Percentiles rank a stretch among this genome's conserved stretches.
These are phyloP conservation scores for Kurtzmaniella quercitrusa DNA, from an alignment of 1,139 yeast genomes.

Conservation along the genomic window DNA sequence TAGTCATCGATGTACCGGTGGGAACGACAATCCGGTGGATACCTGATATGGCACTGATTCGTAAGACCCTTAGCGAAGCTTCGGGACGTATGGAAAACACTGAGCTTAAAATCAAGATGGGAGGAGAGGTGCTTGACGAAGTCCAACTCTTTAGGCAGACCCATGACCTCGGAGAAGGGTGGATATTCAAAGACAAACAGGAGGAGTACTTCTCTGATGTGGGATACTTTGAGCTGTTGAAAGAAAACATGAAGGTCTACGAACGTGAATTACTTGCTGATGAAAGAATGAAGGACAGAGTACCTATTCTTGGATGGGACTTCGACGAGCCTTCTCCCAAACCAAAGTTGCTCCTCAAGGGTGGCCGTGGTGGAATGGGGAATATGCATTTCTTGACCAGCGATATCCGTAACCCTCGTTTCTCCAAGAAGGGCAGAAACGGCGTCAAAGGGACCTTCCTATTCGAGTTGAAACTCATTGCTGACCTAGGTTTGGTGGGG, in stretches of 20 bases:
- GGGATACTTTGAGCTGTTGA: slow-evolving; percentile 62
- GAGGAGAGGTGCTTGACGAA: slow-evolving; percentile 5
- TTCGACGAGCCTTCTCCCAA: slow-evolving; percentile 56
- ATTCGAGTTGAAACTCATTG: slow-evolving; percentile 80
- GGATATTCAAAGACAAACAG: slow-evolving; percentile 77
- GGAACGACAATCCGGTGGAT: slow-evolving; percentile 89
- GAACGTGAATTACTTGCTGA: slow-evolving; percentile 59
- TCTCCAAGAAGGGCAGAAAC: slow-evolving; percentile 73
- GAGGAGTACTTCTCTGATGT: slow-evolving; percentile 62
- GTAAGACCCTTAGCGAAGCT: slow-evolving; percentile 31
- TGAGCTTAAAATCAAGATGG: slow-evolving; percentile 21
- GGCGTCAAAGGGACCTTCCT: slow-evolving; percentile 66
- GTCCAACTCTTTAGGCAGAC: slow-evolving; percentile 60
- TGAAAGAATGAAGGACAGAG: slow-evolving; percentile 61
- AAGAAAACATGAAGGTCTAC: slow-evolving; percentile 56
- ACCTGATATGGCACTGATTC: slow-evolving; percentile 59
- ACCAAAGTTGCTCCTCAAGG: slow-evolving; percentile 69
- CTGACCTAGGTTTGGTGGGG: slow-evolving; percentile 92
- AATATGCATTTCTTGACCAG: slow-evolving; percentile 90
- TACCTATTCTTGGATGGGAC: slow-evolving; percentile 80
- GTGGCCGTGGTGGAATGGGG: slow-evolving; percentile 94
- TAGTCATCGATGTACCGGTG: slow-evolving; percentile 80
- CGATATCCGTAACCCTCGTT: slow-evolving; percentile 82
- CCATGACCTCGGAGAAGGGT: slow-evolving; percentile 70
- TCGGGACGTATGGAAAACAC: slow-evolving; percentile 25